A percentile compares a stretch with the other conserved stretches of the same genome.
phyloP scores from a whole-genome alignment of 2,329 filamentous ascomycete species.

The Rhynchosporium graminicola region DNA sequence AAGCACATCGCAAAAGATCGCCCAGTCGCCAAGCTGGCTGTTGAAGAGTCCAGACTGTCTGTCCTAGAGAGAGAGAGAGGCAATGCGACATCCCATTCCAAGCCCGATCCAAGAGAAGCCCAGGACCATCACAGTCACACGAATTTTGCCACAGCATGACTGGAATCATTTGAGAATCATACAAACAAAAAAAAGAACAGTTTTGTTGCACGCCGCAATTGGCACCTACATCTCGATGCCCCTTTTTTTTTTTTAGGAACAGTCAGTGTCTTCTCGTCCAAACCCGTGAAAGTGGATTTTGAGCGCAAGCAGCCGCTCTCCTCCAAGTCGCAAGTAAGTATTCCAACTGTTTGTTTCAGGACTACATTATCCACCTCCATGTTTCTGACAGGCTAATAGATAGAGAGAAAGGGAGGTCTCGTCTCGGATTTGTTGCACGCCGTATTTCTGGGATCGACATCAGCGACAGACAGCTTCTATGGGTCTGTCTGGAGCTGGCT shows the following conservation, averaged over 20 bases:
- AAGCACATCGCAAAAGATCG: constrained; percentile 10
- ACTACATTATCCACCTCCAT: not conserved
- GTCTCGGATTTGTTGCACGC: constrained; percentile 16
- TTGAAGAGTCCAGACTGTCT: constrained; percentile 11
- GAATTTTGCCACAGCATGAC: not conserved
- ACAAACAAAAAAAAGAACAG: not conserved
- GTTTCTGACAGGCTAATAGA: not conserved
- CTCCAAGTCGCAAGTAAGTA: too few species aligned
- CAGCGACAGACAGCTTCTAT: constrained; percentile 2
- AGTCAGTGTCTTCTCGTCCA: constrained; percentile 10
- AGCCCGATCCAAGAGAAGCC: constrained; percentile 12
- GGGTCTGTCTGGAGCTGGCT: constrained; percentile 1
- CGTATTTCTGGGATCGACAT: constrained; percentile 17
- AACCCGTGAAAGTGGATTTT: constrained; percentile 11
- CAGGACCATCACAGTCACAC: not conserved
- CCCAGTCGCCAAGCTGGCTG: constrained; percentile 16
- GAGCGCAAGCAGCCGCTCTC: not conserved
- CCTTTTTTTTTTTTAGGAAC: constrained; percentile 10
- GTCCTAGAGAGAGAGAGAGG: not conserved
- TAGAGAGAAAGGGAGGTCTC: not conserved
- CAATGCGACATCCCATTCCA: constrained; percentile 14
- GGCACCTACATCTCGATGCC: constrained; percentile 12
- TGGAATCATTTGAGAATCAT: not conserved
- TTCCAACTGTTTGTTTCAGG: constrained; percentile 8
- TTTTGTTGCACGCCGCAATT: constrained; percentile 21